These are phyloP conservation scores for Boletales sp. DNA, from an alignment of 768 basidiomycete genomes.

Conservation along the genomic window DNA sequence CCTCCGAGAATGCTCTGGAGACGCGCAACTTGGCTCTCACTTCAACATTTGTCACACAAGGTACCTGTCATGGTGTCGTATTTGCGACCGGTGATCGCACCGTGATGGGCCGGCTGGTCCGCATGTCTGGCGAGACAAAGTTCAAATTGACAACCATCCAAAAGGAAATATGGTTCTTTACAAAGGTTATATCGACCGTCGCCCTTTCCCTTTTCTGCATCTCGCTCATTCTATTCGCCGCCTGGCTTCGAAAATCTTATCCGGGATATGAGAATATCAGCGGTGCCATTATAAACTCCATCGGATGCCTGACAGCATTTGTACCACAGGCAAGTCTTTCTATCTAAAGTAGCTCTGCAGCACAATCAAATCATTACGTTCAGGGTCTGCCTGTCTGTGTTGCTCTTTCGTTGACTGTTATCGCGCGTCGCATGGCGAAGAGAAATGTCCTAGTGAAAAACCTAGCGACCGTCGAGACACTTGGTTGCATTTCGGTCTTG, in stretches of 20 bases:
- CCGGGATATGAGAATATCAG: constrained; percentile 35
- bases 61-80: constrained; percentile 38
- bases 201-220: constrained; percentile 39
- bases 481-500: constrained; percentile 49
- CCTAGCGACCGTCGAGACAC: constrained; percentile 51
- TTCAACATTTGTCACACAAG: constrained; percentile 41
- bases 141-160: constrained; percentile 47
- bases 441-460: constrained; percentile 48
- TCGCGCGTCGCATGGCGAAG: constrained; percentile 46
- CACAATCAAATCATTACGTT: neutral
- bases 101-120: constrained; percentile 52
- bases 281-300: constrained; percentile 35
- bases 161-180: constrained; percentile 48
- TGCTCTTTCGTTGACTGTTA: constrained; percentile 49
- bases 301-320: constrained; percentile 39
- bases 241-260: constrained; percentile 37
- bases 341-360: neutral
- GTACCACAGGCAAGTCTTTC: constrained; percentile 34
- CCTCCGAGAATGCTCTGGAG: constrained; percentile 48
- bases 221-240: constrained; percentile 39
- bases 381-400: constrained; percentile 42
- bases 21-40: constrained; percentile 48
- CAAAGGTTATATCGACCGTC: constrained; percentile 45
- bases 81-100: constrained; percentile 43
- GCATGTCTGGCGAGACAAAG: constrained; percentile 46